Conservation (phyloP, 106 monocot species). For the Acanthochlamys bracteata region DNA sequence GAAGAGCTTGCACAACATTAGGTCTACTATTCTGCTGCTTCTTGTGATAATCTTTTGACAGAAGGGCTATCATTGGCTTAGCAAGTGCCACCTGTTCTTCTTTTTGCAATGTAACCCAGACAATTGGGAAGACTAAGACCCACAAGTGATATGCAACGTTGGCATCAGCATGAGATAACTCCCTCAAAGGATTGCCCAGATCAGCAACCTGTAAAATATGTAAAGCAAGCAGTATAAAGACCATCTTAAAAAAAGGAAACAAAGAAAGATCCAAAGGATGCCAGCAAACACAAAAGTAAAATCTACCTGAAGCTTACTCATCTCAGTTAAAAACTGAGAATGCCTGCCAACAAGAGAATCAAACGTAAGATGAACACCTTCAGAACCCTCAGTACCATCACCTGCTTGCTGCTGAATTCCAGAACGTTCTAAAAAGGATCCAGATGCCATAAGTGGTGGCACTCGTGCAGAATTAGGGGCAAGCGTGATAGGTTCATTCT, state of each 20-base stretch:
- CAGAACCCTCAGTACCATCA: conserved; percentile 40
- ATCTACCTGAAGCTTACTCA: conserved; percentile 70
- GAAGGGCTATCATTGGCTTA: conserved; percentile 82
- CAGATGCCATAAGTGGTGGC: conserved; percentile 62
- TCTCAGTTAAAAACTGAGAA: conserved; percentile 80
- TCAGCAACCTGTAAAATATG: conserved; percentile 56
- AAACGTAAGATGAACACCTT: conserved; percentile 51
- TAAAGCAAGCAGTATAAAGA: not conserved
- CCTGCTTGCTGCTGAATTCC: conserved; percentile 32
- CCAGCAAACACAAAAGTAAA: not conserved
- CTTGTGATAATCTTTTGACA: conserved; percentile 99
- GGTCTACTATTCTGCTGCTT: conserved; percentile 81
- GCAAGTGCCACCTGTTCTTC: conserved; percentile 83
- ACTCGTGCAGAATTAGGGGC: conserved; percentile 90
- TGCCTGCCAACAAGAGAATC: conserved; percentile 59
- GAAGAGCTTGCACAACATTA: conserved; percentile 97
- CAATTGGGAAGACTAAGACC: conserved; percentile 98
- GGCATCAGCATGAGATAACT: conserved; percentile 79
- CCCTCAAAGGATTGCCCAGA: conserved; percentile 75
- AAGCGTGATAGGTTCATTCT: conserved; percentile 83
- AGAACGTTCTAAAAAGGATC: conserved; percentile 36
- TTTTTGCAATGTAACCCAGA: conserved; percentile 96
- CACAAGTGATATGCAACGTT: conserved; percentile 98
- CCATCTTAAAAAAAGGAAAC: not conserved
- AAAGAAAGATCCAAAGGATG: not conserved